These are phyloP conservation scores for Helichrysum umbraculigerum DNA, from an alignment of 129 eudicot genomes.

Conservation along the genomic window DNA sequence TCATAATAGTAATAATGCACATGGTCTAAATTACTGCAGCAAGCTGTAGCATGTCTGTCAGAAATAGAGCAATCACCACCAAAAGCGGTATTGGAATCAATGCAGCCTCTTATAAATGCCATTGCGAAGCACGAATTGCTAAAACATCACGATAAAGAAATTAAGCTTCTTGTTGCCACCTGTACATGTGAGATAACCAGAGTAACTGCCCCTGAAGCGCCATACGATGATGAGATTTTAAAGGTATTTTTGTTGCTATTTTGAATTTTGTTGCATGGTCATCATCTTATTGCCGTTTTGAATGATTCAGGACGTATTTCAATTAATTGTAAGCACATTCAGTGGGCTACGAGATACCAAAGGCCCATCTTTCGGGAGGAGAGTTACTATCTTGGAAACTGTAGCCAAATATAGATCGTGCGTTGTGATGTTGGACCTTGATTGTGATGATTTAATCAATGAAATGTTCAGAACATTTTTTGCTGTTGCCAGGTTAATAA, in stretches of 20 bases:
- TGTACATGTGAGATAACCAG: slow-evolving; percentile 93
- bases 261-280: slow-evolving; percentile 11
- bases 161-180: slow-evolving; percentile 86
- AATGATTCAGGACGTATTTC: slow-evolving; percentile 72
- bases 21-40: slow-evolving; percentile 50
- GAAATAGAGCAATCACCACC: slow-evolving; percentile 87
- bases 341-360: slow-evolving; percentile 79
- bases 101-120: slow-evolving; percentile 77
- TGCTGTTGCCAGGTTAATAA: slow-evolving; percentile 45
- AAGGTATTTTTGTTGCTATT: slow-evolving; percentile 49
- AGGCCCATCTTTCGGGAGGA: slow-evolving; percentile 84
- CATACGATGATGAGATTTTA: slow-evolving; percentile 75
- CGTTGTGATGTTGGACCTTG: slow-evolving; percentile 98
- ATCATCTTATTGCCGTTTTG: slow-evolving; percentile 9
- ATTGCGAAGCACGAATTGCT: slow-evolving; percentile 80
- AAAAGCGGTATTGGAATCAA: slow-evolving; percentile 59
- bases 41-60: slow-evolving; percentile 68
- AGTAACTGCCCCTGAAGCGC: slow-evolving; percentile 97
- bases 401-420: slow-evolving; percentile 94
- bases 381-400: slow-evolving; percentile 85
- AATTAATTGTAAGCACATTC: slow-evolving; percentile 80
- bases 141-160: slow-evolving; percentile 87
- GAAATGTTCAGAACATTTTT: slow-evolving; percentile 85
- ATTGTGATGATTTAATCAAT: slow-evolving; percentile 82
- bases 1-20: neutral